These are phyloP conservation scores for Luzula sylvatica DNA, from an alignment of 176 grass and related monocot genomes.

Conservation along the genomic window DNA sequence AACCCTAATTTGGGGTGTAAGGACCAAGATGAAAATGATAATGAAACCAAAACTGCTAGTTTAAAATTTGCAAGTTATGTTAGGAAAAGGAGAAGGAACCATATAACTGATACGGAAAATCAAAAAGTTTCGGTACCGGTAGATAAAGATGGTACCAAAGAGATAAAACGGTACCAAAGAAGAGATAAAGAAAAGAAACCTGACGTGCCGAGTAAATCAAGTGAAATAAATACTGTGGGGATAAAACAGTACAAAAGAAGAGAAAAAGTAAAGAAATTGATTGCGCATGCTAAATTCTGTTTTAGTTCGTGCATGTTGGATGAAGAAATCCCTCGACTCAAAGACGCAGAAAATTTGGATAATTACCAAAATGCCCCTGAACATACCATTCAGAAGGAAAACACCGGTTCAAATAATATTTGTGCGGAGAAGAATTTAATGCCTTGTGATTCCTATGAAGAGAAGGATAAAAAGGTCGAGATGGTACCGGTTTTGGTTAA, in stretches of 20 bases:
- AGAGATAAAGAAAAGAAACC: constrained; percentile 2
- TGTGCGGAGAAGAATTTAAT: background rate
- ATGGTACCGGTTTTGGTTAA: background rate
- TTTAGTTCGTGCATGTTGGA: no score
- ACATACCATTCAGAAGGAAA: background rate
- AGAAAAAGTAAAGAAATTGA: background rate
- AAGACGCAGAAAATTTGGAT: constrained; percentile 6
- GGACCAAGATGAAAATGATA: constrained; percentile 1
- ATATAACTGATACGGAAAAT: background rate
- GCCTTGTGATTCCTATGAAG: background rate
- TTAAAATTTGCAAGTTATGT: background rate
- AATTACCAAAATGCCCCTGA: background rate
- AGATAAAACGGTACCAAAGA: background rate
- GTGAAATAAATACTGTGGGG: background rate
- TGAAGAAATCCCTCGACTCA: background rate
- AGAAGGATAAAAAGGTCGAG: background rate
- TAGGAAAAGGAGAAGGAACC: background rate
- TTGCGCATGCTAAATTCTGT: no score
- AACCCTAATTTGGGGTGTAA: background rate
- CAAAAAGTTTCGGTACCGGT: background rate
- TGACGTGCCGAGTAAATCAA: background rate
- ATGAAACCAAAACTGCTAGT: background rate
- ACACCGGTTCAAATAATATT: background rate
- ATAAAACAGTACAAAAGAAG: background rate
- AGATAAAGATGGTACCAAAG: background rate